These are phyloP conservation scores for Mentha longifolia DNA, from an alignment of 257 asterid species.

Conservation along the genomic window DNA sequence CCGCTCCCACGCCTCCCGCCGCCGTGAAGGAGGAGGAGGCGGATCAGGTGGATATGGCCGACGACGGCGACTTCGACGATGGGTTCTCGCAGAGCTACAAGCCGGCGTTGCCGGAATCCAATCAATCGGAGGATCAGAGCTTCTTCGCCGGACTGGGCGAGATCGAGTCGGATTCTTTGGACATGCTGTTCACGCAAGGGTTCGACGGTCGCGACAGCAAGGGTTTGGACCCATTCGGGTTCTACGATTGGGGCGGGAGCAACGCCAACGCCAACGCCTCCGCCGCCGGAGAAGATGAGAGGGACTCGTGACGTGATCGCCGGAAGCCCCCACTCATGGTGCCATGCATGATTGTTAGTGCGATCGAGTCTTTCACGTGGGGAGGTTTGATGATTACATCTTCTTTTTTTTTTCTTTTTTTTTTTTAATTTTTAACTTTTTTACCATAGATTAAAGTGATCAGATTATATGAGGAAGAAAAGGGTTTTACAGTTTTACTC, in stretches of 20 bases:
- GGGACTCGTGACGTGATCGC: conserved; percentile 27
- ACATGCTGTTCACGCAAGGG: conserved; percentile 56
- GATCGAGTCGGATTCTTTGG: conserved; percentile 65
- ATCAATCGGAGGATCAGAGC: conserved; percentile 50
- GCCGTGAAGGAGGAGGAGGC: conserved; percentile 63
- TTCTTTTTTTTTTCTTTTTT: too few species aligned
- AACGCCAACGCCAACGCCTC: background rate
- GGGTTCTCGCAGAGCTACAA: conserved; percentile 54
- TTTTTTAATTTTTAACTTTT: background rate
- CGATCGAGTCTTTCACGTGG: conserved; percentile 33
- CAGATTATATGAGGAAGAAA: conserved; percentile 25
- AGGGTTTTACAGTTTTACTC: background rate
- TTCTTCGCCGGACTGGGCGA: conserved; percentile 84
- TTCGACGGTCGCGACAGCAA: conserved; percentile 45
- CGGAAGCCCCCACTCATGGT: conserved; percentile 28
- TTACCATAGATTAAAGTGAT: too few species aligned
- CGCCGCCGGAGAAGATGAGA: conserved; percentile 36
- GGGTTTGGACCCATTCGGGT: conserved; percentile 59
- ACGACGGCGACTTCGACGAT: conserved; percentile 39
- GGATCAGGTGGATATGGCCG: conserved; percentile 38
- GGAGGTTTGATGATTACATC: background rate
- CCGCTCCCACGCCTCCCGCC: background rate
- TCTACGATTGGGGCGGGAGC: conserved; percentile 61
- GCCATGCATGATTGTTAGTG: conserved; percentile 38
- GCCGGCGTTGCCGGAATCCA: conserved; percentile 55